Percentiles rank a stretch among this genome's conserved stretches.
These are phyloP conservation scores for Pseudocercospora macadamiae DNA, from an alignment of 2,329 filamentous ascomycete genomes.

Conservation along the genomic window DNA sequence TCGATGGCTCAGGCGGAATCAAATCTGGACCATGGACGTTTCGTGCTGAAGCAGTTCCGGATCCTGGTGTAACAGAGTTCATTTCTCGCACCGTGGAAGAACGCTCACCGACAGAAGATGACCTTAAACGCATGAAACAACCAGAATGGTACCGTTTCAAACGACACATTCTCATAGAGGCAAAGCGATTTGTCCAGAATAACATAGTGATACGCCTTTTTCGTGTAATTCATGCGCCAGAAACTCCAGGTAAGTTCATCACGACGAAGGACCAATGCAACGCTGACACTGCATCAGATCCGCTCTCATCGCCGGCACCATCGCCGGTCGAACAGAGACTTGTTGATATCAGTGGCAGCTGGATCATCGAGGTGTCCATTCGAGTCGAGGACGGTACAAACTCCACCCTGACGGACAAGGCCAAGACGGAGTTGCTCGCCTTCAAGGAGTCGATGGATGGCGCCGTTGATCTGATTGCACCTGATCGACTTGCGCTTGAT, in stretches of 20 bases:
- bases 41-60: constrained; percentile 41
- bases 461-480: constrained; percentile 59
- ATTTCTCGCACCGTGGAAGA: constrained; percentile 57
- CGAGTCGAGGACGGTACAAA: constrained; percentile 60
- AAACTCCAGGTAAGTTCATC: not conserved
- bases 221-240: constrained; percentile 42
- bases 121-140: constrained; percentile 36
- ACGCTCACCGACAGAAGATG: constrained; percentile 52
- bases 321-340: constrained; percentile 49
- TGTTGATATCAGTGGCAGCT: constrained; percentile 60
- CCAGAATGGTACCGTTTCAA: constrained; percentile 28
- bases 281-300: constrained; percentile 14
- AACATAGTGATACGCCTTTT: constrained; percentile 62
- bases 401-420: constrained; percentile 56
- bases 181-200: constrained; percentile 60
- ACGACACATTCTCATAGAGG: constrained; percentile 60
- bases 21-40: constrained; percentile 27
- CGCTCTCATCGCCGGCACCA: constrained; percentile 42
- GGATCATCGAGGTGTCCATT: constrained; percentile 61
- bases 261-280: not conserved
- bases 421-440: constrained; percentile 57
- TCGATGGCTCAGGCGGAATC: constrained; percentile 8
- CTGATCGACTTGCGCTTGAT: constrained; percentile 62
- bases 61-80: constrained; percentile 56
- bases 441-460: constrained; percentile 60